phyloP scores from a whole-genome alignment of 208 protist species.

The Crithidia brevicula region DNA sequence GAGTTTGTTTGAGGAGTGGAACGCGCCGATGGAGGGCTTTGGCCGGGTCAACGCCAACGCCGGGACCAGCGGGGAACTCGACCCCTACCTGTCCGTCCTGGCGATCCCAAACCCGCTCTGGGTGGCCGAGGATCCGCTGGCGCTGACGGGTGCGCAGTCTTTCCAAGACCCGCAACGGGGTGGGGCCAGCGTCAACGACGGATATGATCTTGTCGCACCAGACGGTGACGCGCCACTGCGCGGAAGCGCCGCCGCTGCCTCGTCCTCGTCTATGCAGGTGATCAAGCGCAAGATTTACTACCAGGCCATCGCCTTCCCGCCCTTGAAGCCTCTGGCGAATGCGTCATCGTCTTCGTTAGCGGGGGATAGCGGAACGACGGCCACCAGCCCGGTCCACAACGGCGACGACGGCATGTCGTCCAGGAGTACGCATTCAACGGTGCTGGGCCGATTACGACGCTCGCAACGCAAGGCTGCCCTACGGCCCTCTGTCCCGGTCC shows the following conservation, averaged over 20 bases:
- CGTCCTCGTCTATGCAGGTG: slow-evolving; percentile 21
- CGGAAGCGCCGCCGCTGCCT: background rate
- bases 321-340: background rate
- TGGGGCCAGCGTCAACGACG: background rate
- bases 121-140: slow-evolving; percentile 23
- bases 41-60: background rate
- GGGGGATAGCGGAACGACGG: background rate
- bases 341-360: background rate
- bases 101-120: slow-evolving; percentile 6
- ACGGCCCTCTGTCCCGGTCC: slow-evolving; percentile 13
- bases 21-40: background rate
- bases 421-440: slow-evolving; percentile 6
- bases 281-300: slow-evolving; percentile 33
- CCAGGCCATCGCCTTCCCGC: slow-evolving; percentile 31
- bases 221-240: background rate
- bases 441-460: background rate
- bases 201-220: background rate
- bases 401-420: background rate
- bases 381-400: background rate
- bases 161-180: slow-evolving; percentile 14
- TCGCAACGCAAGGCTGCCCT: slow-evolving; percentile 1
- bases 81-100: slow-evolving; percentile 19
- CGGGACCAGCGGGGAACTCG: slow-evolving; percentile 19
- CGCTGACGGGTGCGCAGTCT: slow-evolving; percentile 27
- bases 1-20: slow-evolving; percentile 22